Base-by-base conservation (phyloP, 2,329 filamentous ascomycete species). In the Colletotrichum acutatum region DNA sequence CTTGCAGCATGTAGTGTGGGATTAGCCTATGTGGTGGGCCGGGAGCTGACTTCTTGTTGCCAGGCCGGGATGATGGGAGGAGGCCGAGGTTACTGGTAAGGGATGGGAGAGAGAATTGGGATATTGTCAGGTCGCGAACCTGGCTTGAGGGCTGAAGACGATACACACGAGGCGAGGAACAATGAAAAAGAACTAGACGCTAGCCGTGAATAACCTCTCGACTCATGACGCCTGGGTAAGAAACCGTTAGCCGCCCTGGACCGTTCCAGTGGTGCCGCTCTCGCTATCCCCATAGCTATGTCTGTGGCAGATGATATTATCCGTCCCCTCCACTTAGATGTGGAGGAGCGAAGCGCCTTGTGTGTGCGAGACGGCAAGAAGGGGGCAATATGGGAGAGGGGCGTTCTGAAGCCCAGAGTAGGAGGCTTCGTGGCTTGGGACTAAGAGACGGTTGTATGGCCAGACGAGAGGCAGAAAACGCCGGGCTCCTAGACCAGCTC, bases 171-270 rank as follows among this genome's bases (percentile, higher is more conserved):
- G 53, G 42, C 67, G 68, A 71, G 26, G 54, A 30, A 53, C 28
- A 66, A 61, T 65, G 49, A 54, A 71, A 60, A 60, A 7, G 24
- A 22, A 12, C 19, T 26, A 9, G 60, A 14, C 49, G 61, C 56
- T 61, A 71, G 22, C 56, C 42, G 34, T 60, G 42, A 70, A 59
- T 65, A 65, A 54, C 60, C 22, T 19, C 42, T 28, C 12, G 22
- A 56, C 22, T 28, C 67, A 71, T 71, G 65, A 54, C 61, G 61
- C 49, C 26, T 37, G 42, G 65, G 70, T 66, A 61, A 57, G 56
- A 32, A 46, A 24, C 56, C 70, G 19, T 70, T 61, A 52, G 28
- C 60, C 54, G 30, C 34, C 42, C 4, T 24, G 24, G 34, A 49
- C 19, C 56, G 30, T 61, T 37, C 54, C 61, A 49, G 32, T 61